A percentile compares a stretch with the other conserved stretches of the same genome.
Conservation (phyloP, 208 protist species). For the Wallacemonas collosoma region DNA sequence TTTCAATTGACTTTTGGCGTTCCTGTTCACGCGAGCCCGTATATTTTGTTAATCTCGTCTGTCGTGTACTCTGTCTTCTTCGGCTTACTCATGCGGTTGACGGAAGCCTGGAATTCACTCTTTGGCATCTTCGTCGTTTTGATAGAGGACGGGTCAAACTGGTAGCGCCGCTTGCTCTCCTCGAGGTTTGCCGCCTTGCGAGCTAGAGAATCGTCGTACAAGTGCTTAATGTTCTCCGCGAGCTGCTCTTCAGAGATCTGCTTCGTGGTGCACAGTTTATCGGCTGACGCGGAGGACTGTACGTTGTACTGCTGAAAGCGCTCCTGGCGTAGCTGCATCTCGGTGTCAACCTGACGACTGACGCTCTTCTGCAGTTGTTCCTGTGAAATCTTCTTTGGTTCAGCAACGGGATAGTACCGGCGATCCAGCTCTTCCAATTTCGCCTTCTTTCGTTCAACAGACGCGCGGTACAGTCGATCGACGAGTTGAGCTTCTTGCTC, state of each 20-base stretch:
- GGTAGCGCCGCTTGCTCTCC: constrained; percentile 64
- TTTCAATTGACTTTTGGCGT: too few species aligned
- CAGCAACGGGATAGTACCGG: constrained; percentile 72
- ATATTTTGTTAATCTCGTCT: constrained; percentile 86
- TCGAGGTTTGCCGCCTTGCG: constrained; percentile 59
- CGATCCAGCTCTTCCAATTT: constrained; percentile 59
- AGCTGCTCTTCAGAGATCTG: constrained; percentile 36
- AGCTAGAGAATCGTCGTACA: constrained; percentile 73
- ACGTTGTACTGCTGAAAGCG: constrained; percentile 45
- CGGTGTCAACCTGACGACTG: constrained; percentile 72
- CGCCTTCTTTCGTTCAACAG: constrained; percentile 49
- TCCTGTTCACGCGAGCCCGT: constrained; percentile 41
- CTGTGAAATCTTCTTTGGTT: constrained; percentile 42
- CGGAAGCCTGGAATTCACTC: constrained; percentile 62
- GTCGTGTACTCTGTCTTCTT: constrained; percentile 82
- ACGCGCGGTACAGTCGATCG: constrained; percentile 68
- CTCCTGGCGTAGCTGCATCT: constrained; percentile 62
- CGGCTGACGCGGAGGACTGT: constrained; percentile 15
- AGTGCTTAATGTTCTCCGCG: constrained; percentile 50
- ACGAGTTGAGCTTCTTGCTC: constrained; percentile 66
- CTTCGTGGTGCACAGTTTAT: constrained; percentile 7
- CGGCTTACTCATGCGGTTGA: constrained; percentile 64
- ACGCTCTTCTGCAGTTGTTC: constrained; percentile 72
- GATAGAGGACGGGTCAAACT: constrained; percentile 40
- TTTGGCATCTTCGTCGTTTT: constrained; percentile 51